Evolutionary conservation across 2,329 filamentous ascomycete species (phyloP).

Genomic region (Rachicladosporium sp.): DNA sequence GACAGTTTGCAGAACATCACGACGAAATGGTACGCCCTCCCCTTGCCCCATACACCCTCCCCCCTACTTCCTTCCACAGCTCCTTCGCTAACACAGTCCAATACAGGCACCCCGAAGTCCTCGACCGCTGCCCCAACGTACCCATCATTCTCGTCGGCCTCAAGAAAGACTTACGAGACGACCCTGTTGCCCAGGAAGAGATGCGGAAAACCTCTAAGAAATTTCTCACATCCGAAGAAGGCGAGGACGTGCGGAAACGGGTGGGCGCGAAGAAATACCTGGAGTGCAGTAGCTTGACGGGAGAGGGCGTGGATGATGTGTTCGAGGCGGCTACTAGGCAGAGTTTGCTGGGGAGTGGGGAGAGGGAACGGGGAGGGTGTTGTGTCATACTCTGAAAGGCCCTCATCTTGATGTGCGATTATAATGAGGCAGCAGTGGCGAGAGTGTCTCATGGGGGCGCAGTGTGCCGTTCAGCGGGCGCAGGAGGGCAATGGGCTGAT

Average conservation of each 20-base stretch:
- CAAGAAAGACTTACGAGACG: constrained; percentile 94
- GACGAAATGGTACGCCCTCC: constrained; percentile 98
- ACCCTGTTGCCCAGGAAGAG: constrained; percentile 87
- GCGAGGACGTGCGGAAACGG: constrained; percentile 68
- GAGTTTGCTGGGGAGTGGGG: constrained; percentile 84
- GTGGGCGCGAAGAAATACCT: constrained; percentile 91
- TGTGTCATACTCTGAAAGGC: constrained; percentile 78
- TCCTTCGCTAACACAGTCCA: not conserved
- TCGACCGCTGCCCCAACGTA: constrained; percentile 78
- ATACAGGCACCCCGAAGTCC: constrained; percentile 59
- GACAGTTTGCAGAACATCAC: constrained; percentile 97
- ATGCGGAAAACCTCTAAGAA: constrained; percentile 90
- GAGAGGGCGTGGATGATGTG: constrained; percentile 95
- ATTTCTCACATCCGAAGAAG: constrained; percentile 75
- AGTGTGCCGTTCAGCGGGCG: too few species aligned
- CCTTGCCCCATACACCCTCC: too few species aligned
- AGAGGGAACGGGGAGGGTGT: constrained; percentile 70
- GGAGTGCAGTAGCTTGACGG: constrained; percentile 89
- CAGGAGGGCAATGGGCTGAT: too few species aligned
- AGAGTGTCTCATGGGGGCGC: too few species aligned
- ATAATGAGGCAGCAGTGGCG: too few species aligned
- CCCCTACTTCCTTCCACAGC: not conserved
- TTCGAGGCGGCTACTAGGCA: constrained; percentile 95
- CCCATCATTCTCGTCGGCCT: constrained; percentile 92
- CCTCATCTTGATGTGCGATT: too few species aligned